These are phyloP conservation scores for Aspergillus asperescens DNA, from an alignment of 495 filamentous ascomycete genomes.

Conservation along the genomic window DNA sequence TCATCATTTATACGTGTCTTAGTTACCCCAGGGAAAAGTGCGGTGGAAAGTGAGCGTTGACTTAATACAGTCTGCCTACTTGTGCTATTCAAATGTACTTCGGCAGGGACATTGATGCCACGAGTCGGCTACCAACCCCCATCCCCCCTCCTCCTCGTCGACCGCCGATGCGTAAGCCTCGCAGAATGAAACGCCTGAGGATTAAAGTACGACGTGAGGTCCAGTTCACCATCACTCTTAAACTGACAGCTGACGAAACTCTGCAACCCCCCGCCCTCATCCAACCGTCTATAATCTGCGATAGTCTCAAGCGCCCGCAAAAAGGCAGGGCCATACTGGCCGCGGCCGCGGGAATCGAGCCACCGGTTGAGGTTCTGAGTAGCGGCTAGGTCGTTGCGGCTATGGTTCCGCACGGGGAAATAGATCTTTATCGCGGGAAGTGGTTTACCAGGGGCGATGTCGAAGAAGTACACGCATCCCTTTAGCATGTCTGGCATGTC, in stretches of 20 bases:
- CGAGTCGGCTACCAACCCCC: not conserved
- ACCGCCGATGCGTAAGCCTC: not conserved
- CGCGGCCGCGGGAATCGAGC: slow-evolving; percentile 2
- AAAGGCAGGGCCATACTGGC: not conserved
- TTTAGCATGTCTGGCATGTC: not conserved
- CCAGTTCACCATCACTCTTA: not conserved
- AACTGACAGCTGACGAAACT: slow-evolving; percentile 9
- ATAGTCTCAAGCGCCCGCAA: slow-evolving; percentile 1
- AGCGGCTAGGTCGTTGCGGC: slow-evolving; percentile 3
- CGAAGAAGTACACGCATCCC: slow-evolving; percentile 8
- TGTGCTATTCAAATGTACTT: too few species aligned
- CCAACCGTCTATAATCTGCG: slow-evolving; percentile 6
- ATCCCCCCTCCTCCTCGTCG: slow-evolving; percentile 7
- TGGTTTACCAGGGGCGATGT: not conserved
- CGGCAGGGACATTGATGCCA: not conserved
- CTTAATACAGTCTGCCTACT: too few species aligned
- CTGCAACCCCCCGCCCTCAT: not conserved
- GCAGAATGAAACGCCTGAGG: slow-evolving; percentile 7
- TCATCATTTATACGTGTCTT: too few species aligned
- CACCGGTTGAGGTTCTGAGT: slow-evolving; percentile 3
- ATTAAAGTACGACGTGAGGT: slow-evolving; percentile 5
- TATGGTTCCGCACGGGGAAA: slow-evolving; percentile 4
- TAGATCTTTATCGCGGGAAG: slow-evolving; percentile 6
- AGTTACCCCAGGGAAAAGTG: too few species aligned
- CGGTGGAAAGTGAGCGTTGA: too few species aligned